phyloP scores from a whole-genome alignment of 2,329 filamentous ascomycete species.

The Aaosphaeria pasadenensis region DNA sequence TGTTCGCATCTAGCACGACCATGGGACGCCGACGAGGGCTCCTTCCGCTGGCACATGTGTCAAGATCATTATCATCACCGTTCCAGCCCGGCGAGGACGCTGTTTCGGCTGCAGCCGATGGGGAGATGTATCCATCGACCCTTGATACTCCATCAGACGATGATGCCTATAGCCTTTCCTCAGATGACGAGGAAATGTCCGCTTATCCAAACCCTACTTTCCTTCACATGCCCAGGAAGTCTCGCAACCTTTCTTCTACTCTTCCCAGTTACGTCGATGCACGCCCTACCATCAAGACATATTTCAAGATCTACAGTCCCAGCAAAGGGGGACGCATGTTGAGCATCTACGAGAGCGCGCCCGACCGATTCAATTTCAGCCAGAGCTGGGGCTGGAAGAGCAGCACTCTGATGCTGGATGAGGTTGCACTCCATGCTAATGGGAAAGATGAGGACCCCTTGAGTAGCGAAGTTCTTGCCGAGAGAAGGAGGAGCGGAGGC shows the following conservation, averaged over 20 bases:
- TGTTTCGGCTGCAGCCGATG: slow-evolving; percentile 12
- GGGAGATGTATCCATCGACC: slow-evolving; percentile 15
- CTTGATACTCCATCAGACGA: slow-evolving; percentile 17
- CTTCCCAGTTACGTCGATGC: slow-evolving; percentile 55
- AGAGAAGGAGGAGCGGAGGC: slow-evolving; percentile 41
- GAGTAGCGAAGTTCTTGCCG: slow-evolving; percentile 5
- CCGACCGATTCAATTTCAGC: slow-evolving; percentile 58
- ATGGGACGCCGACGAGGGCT: slow-evolving; percentile 17
- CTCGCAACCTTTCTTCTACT: slow-evolving; percentile 32
- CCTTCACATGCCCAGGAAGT: slow-evolving; percentile 13
- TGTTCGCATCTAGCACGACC: slow-evolving; percentile 14
- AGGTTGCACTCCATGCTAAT: slow-evolving; percentile 23
- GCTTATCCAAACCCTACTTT: slow-evolving; percentile 25
- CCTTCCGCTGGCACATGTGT: slow-evolving; percentile 8
- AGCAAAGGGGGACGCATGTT: slow-evolving; percentile 57
- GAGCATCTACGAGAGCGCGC: slow-evolving; percentile 57
- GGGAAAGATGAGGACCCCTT: slow-evolving; percentile 16
- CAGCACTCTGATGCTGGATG: slow-evolving; percentile 56
- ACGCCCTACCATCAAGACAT: slow-evolving; percentile 57
- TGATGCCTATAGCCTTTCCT: slow-evolving; percentile 20
- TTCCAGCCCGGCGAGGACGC: slow-evolving; percentile 13
- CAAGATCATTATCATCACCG: slow-evolving; percentile 5
- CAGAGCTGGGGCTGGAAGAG: slow-evolving; percentile 63
- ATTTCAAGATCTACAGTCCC: slow-evolving; percentile 62
- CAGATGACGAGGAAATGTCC: slow-evolving; percentile 21